These are phyloP conservation scores for Suhomyces xylopsoci DNA, from an alignment of 805 yeast species.

Conservation along the genomic window DNA sequence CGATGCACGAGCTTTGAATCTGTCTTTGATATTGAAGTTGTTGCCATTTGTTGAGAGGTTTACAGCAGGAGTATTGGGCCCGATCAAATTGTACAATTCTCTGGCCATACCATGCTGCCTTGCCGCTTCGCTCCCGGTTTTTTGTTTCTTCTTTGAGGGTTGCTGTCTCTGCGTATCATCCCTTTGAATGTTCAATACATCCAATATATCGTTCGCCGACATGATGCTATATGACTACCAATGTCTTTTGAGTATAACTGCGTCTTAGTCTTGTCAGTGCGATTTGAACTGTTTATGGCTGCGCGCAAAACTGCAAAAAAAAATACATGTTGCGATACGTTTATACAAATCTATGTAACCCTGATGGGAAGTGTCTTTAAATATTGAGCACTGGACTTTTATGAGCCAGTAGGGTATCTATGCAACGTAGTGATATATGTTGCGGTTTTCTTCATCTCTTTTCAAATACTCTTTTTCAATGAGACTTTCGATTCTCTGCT, in stretches of 20 bases:
- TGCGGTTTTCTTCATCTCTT: conserved; percentile 60
- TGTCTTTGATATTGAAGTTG: conserved; percentile 58
- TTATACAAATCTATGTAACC: not conserved
- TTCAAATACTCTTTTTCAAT: conserved; percentile 79
- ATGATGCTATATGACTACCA: conserved; percentile 8
- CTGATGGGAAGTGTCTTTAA: not conserved
- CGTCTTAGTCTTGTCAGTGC: not conserved
- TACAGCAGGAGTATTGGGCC: conserved; percentile 90
- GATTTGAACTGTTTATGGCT: not conserved
- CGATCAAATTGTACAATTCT: conserved; percentile 82
- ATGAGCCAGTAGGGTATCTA: not conserved
- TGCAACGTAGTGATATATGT: conserved; percentile 67
- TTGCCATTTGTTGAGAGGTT: conserved; percentile 21
- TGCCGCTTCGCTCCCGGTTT: conserved; percentile 17
- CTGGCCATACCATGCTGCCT: conserved; percentile 74
- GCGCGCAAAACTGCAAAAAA: not conserved
- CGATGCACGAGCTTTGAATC: conserved; percentile 63
- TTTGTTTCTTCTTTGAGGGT: conserved; percentile 43
- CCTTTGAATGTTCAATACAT: conserved; percentile 67
- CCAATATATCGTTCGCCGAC: conserved; percentile 59
- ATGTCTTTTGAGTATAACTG: not conserved
- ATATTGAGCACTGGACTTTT: not conserved
- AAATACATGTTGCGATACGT: not conserved
- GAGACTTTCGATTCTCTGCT: conserved; percentile 68
- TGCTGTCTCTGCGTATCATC: conserved; percentile 32